Percentiles rank a stretch among this genome's conserved stretches.
Conservation (phyloP, 306 rosid genomes). For the Vigna hirtella region DNA sequence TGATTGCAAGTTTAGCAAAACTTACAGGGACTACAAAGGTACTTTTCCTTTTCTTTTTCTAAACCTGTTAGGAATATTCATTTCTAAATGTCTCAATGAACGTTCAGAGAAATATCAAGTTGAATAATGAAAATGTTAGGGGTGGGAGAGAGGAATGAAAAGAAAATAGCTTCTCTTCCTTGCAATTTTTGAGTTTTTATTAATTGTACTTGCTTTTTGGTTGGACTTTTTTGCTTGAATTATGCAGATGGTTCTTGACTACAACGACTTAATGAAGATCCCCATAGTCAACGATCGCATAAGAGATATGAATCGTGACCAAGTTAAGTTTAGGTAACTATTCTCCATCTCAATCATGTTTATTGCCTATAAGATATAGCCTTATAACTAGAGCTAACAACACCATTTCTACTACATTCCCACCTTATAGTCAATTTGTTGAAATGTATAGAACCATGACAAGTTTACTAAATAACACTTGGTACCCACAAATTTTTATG, state of each 20-base stretch:
- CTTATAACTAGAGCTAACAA: neutral
- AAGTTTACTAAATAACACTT: neutral
- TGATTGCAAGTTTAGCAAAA: too few relatives aligned
- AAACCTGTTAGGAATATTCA: neutral
- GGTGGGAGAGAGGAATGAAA: neutral
- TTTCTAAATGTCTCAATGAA: constrained; percentile 1
- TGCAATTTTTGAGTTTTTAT: constrained; percentile 29
- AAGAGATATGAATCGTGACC: constrained; percentile 36
- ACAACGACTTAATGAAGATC: constrained; percentile 73
- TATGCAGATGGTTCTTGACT: constrained; percentile 73
- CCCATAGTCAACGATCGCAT: constrained; percentile 59
- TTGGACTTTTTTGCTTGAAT: constrained; percentile 44
- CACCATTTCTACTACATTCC: neutral
- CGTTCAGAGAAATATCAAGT: constrained; percentile 11
- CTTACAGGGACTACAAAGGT: too few relatives aligned
- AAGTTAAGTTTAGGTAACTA: constrained; percentile 63
- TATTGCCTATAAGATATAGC: neutral
- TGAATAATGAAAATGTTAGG: neutral
- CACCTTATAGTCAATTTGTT: neutral
- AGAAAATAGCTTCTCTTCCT: neutral
- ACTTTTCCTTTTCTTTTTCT: neutral
- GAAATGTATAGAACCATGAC: neutral
- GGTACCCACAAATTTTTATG: neutral
- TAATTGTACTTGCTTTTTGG: constrained; percentile 39
- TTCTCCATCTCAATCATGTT: constrained; percentile 18